A percentile compares a stretch with the other conserved stretches of the same genome.
phyloP scores from a whole-genome alignment of 495 filamentous ascomycete species.

The Aspergillus bridgeri region DNA sequence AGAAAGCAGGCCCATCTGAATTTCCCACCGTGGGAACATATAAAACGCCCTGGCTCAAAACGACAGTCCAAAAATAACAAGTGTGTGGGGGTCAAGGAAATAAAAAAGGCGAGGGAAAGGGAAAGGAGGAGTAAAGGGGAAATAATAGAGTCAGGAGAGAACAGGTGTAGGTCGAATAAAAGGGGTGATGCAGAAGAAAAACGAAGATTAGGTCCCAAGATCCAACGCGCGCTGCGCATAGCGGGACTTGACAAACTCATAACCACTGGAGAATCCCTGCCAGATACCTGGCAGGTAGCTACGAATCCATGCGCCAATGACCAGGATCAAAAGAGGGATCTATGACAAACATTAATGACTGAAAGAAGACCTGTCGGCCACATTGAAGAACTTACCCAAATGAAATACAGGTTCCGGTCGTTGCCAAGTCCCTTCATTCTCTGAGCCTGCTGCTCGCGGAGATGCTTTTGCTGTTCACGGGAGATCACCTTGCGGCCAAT shows the following conservation, averaged over 20 bases:
- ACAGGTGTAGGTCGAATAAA: conserved; percentile 14
- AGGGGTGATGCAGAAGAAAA: conserved; percentile 9
- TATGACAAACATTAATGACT: conserved; percentile 23
- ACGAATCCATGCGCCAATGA: conserved; percentile 60
- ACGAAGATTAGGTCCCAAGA: conserved; percentile 28
- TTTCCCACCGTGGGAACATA: conserved; percentile 22
- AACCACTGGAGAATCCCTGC: conserved; percentile 42
- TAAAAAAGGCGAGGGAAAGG: conserved; percentile 9
- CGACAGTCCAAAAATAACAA: conserved; percentile 6
- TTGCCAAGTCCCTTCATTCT: conserved; percentile 71
- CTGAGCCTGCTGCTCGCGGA: conserved; percentile 65
- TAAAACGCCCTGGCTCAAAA: conserved; percentile 27
- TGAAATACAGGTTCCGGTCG: conserved; percentile 77
- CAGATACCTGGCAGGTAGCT: conserved; percentile 56
- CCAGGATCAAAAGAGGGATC: conserved; percentile 53
- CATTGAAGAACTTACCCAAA: conserved; percentile 65
- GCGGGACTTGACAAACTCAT: conserved; percentile 44
- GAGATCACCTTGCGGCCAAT: conserved; percentile 52
- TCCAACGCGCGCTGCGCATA: conserved; percentile 42
- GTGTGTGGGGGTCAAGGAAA: conserved; percentile 1
- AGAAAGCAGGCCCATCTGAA: conserved; percentile 15
- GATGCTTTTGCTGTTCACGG: conserved; percentile 68
- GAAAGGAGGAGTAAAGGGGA: background rate
- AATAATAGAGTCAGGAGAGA: conserved; percentile 4
- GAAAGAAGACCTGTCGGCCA: conserved; percentile 7